These are phyloP conservation scores for Cnidoscolus chayamansa DNA, from an alignment of 441 rosid species.

Conservation along the genomic window DNA sequence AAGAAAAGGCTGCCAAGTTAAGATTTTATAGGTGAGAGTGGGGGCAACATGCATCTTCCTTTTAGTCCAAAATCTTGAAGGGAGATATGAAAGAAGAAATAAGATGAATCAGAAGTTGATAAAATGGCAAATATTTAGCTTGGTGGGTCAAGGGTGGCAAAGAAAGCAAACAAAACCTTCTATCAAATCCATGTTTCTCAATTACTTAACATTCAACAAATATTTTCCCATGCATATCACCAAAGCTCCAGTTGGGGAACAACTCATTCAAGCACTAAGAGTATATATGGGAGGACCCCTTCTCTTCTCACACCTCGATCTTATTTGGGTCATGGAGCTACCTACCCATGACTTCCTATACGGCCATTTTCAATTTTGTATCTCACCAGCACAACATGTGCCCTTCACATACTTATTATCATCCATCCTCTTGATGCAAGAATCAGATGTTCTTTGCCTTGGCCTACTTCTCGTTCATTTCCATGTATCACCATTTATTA, in stretches of 20 bases:
- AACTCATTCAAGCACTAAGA: conserved; percentile 44
- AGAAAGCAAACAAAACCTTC: conserved; percentile 32
- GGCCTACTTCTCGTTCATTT: too few species aligned
- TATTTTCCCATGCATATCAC: conserved; percentile 9
- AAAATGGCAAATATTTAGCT: too few species aligned
- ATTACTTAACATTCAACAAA: conserved; percentile 36
- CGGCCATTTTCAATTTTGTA: conserved; percentile 3
- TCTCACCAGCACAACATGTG: conserved; percentile 58
- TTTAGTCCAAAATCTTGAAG: neutral
- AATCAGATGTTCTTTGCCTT: neutral
- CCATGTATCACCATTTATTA: too few species aligned
- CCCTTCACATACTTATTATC: conserved; percentile 34
- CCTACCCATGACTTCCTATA: too few species aligned
- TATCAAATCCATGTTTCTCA: conserved; percentile 57
- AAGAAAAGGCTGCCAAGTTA: too few species aligned
- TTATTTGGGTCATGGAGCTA: conserved; percentile 25
- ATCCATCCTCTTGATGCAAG: conserved; percentile 14
- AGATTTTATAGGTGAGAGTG: too few species aligned
- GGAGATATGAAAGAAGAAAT: neutral
- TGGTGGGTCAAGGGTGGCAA: conserved; percentile 29
- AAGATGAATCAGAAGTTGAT: too few species aligned
- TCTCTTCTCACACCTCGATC: neutral
- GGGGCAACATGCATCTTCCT: too few species aligned
- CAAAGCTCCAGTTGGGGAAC: conserved; percentile 48
- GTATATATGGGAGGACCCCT: conserved; percentile 7